phyloP scores from a whole-genome alignment of 1,139 yeast species.

The Blastobotrys raffinosifermentans region DNA sequence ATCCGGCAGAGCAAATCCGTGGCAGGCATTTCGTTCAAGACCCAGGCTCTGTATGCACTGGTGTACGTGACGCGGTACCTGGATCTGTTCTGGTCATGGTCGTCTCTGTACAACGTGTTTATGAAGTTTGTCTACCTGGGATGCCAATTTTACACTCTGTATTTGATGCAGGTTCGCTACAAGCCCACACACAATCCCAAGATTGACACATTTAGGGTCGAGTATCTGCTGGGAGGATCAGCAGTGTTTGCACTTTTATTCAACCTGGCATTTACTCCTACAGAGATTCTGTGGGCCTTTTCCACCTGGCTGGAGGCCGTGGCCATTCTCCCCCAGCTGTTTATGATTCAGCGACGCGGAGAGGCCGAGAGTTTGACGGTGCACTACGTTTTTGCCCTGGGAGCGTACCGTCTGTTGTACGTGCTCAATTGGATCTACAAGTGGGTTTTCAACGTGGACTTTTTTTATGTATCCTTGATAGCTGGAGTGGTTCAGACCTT shows the following conservation, averaged over 20 bases:
- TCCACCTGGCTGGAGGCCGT: conserved; percentile 63
- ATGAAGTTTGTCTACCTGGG: conserved; percentile 79
- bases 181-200: conserved; percentile 46
- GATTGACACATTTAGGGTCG: conserved; percentile 74
- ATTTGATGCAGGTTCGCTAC: conserved; percentile 61
- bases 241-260: conserved; percentile 55
- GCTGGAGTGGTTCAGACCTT: conserved; percentile 85
- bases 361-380: conserved; percentile 82
- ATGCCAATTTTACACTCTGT: conserved; percentile 69
- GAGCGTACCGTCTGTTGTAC: conserved; percentile 80
- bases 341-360: conserved; percentile 83
- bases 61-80: conserved; percentile 79
- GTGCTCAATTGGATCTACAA: conserved; percentile 95
- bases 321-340: conserved; percentile 88
- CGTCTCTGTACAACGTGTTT: conserved; percentile 64
- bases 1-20: conserved; percentile 62
- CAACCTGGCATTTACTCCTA: conserved; percentile 54
- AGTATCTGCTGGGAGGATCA: conserved; percentile 64
- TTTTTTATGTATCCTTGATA: conserved; percentile 64
- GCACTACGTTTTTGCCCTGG: conserved; percentile 91
- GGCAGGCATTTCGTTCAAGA: conserved; percentile 81
- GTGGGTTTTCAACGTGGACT: conserved; percentile 58
- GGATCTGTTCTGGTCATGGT: conserved; percentile 47
- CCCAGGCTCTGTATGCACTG: conserved; percentile 71
- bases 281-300: conserved; percentile 44